Evolutionary conservation across 306 rosid genomes (phyloP).

Genomic region (Cercis canadensis): DNA sequence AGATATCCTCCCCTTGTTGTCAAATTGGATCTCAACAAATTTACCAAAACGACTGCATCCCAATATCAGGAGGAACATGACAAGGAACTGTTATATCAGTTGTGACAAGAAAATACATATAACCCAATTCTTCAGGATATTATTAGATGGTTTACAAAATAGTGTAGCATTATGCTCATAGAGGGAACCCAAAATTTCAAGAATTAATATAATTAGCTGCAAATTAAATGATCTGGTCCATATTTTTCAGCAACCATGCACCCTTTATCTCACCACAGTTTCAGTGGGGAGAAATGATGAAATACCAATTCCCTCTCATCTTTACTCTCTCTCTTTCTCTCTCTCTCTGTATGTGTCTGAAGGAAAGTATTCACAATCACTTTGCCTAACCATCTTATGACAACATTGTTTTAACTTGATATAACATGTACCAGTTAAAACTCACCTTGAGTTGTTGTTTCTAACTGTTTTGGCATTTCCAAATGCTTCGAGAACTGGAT

Average conservation of each 20-base stretch:
- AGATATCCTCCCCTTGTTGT: conserved; percentile 97
- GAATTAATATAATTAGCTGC: conserved; percentile 28
- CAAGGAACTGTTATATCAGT: conserved; percentile 32
- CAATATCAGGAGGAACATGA: conserved; percentile 42
- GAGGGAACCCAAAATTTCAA: conserved; percentile 32
- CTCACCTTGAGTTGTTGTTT: conserved; percentile 98
- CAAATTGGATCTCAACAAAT: conserved; percentile 99
- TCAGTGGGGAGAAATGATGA: background rate
- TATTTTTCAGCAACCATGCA: background rate
- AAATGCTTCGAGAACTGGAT: conserved; percentile 99
- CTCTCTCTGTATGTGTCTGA: background rate
- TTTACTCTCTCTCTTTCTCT: background rate
- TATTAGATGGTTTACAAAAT: background rate
- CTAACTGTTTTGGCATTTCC: conserved; percentile 99
- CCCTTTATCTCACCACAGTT: background rate
- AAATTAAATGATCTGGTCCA: conserved; percentile 13
- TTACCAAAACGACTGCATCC: conserved; percentile 99
- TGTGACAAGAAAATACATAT: conserved; percentile 31
- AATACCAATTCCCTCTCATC: background rate
- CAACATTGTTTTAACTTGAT: conserved; percentile 26
- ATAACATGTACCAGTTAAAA: conserved; percentile 30
- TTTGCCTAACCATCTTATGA: conserved; percentile 21
- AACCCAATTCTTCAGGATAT: conserved; percentile 10
- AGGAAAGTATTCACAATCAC: conserved; percentile 22
- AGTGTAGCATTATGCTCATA: conserved; percentile 23